Evolutionary conservation across 73 alveolate genomes (phyloP).

Genomic region (Paramecium sexaurelia): DNA sequence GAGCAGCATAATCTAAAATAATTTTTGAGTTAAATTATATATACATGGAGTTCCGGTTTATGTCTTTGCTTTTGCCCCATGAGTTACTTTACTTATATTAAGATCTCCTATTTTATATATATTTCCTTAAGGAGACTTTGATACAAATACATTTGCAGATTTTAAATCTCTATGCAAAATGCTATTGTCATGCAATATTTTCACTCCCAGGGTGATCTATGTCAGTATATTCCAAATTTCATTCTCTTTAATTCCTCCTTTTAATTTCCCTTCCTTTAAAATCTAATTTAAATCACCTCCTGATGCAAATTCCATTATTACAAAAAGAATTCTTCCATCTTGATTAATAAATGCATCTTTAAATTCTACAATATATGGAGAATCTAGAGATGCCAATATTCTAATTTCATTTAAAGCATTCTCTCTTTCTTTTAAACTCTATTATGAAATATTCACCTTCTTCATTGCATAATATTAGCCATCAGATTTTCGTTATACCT

Average conservation of each 20-base stretch:
- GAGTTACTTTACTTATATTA: slow-evolving; percentile 79
- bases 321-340: slow-evolving; percentile 61
- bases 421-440: slow-evolving; percentile 64
- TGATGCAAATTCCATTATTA: slow-evolving; percentile 65
- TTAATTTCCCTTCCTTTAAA: background rate
- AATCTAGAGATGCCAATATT: slow-evolving; percentile 63
- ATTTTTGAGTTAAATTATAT: background rate
- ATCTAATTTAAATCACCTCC: slow-evolving; percentile 60
- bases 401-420: slow-evolving; percentile 70
- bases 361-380: slow-evolving; percentile 62
- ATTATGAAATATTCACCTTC: slow-evolving; percentile 55
- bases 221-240: slow-evolving; percentile 60
- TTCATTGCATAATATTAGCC: slow-evolving; percentile 64
- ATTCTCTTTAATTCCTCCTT: slow-evolving; percentile 48
- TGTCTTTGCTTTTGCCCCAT: slow-evolving; percentile 73
- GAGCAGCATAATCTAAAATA: slow-evolving; percentile 76
- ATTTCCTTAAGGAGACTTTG: slow-evolving; percentile 40
- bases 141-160: slow-evolving; percentile 80
- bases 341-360: slow-evolving; percentile 74
- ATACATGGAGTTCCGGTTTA: slow-evolving; percentile 83
- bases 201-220: slow-evolving; percentile 59
- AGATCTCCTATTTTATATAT: slow-evolving; percentile 82
- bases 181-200: slow-evolving; percentile 46
- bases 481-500: slow-evolving; percentile 64
- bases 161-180: slow-evolving; percentile 70